Percentiles rank a stretch among this genome's conserved stretches.
These are phyloP conservation scores for Filobasidium wieringae DNA, from an alignment of 768 basidiomycete genomes.

Conservation along the genomic window DNA sequence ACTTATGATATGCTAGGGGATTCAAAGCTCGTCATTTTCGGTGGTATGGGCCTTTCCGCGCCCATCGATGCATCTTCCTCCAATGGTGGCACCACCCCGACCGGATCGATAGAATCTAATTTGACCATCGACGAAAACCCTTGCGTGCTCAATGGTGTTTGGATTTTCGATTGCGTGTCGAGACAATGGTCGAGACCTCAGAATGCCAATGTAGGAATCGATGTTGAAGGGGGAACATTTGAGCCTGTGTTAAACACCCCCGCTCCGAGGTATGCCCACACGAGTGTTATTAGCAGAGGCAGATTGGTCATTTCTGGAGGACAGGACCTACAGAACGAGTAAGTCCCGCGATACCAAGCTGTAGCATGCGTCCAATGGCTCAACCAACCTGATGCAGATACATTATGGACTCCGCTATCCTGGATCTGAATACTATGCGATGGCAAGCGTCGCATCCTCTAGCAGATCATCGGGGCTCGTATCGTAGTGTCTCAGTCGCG, in stretches of 20 bases:
- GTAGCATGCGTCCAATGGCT: not conserved
- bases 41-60: conserved; percentile 79
- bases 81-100: not conserved
- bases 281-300: conserved; percentile 74
- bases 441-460: not conserved
- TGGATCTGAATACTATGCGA: conserved; percentile 22
- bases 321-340: conserved; percentile 74
- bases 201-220: conserved; percentile 14
- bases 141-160: conserved; percentile 84
- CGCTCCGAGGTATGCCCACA: conserved; percentile 83
- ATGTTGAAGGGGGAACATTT: conserved; percentile 12
- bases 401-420: not conserved
- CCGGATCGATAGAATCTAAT: conserved; percentile 36
- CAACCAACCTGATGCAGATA: not conserved
- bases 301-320: conserved; percentile 86
- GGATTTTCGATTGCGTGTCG: conserved; percentile 66
- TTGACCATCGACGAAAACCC: conserved; percentile 45
- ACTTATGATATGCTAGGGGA: conserved; percentile 48
- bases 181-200: conserved; percentile 48
- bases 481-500: conserved; percentile 55
- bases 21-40: conserved; percentile 81
- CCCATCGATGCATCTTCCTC: conserved; percentile 41
- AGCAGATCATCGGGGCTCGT: conserved; percentile 89
- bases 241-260: conserved; percentile 50
- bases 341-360: conserved; percentile 4